These are phyloP conservation scores for Hortiboletus campestris DNA, from an alignment of 768 basidiomycete species.

Conservation along the genomic window DNA sequence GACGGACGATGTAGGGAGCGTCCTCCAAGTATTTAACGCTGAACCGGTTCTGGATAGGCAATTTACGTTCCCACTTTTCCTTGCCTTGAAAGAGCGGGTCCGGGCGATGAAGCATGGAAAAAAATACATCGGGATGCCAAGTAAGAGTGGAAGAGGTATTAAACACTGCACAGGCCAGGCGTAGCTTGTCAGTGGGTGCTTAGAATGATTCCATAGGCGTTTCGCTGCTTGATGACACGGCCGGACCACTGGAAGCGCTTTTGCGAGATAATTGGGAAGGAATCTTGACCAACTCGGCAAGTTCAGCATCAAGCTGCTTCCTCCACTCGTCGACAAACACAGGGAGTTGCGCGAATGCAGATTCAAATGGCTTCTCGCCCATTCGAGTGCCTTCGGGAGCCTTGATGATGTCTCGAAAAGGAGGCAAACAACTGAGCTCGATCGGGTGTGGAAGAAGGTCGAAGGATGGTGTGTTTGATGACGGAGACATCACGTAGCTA, in stretches of 20 bases:
- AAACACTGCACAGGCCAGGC: conserved; percentile 4
- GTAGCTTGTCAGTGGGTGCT: not conserved
- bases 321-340: not conserved
- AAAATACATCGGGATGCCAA: not conserved
- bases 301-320: not conserved
- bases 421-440: not conserved
- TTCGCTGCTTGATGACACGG: not conserved
- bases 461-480: not conserved
- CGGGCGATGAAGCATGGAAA: not conserved
- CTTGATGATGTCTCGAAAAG: conserved; percentile 1
- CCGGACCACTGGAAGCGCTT: too few species aligned
- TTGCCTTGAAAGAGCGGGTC: too few species aligned
- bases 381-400: not conserved
- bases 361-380: not conserved
- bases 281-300: not conserved
- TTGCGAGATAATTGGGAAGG: not conserved
- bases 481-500: not conserved
- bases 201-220: not conserved
- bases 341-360: conserved; percentile 8
- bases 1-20: not conserved
- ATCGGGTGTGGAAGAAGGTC: not conserved
- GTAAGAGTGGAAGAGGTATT: not conserved
- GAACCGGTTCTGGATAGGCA: not conserved
- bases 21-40: not conserved
- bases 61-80: not conserved